Evolutionary conservation across 2,329 filamentous ascomycete species (phyloP), one percentile per base, ranked within the genome.

Genomic region (Capronia americana): DNA sequence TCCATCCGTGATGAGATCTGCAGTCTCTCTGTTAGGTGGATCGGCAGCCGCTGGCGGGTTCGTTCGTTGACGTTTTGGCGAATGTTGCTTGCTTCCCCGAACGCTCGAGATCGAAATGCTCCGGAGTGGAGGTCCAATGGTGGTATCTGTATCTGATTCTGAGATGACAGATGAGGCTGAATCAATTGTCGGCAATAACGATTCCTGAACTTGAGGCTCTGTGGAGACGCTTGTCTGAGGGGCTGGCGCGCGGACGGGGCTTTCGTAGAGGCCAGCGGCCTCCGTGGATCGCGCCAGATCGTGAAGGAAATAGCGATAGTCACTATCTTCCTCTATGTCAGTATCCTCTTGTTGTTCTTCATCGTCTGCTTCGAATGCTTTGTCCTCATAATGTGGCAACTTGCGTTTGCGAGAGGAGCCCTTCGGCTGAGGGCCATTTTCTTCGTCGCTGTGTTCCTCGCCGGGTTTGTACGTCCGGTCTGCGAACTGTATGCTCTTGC

Each of bases 1-100:
- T 28, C 1, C 23, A 23, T 26, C 48, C 3, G 1, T 26, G 20
- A 3, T 8, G 32, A n/a, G 4, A 56, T 28, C 24, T 46, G 59
- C n/a, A 63, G 24, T 10, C 12, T 17, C 32, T 66, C 32, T 20
- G 59, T 56, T 11, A 60, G 30, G 4, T 54, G 46, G 38, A 56
- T 57, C 23, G 4, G 24, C 7, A 63, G 53, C 17, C 2, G 34
- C 3, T 28, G 20, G 4, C 20, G 55, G 12, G 20, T 24, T n/a
- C 12, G 10, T 11, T 46, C 23, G 38, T 60, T 51, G 53, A 32
- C 26, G 48, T 20, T 51, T 51, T 6, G 23, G 24, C 1, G 53
- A n/a, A n/a, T n/a, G 17, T 7, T n/a, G 17, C 17, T 44, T 44
- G 38, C 6, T 8, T 44, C 17, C 17, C 1, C 5, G 38, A 7